Base-by-base conservation (phyloP, 352 stramenopile genomes). In the Phytophthora litchii region DNA sequence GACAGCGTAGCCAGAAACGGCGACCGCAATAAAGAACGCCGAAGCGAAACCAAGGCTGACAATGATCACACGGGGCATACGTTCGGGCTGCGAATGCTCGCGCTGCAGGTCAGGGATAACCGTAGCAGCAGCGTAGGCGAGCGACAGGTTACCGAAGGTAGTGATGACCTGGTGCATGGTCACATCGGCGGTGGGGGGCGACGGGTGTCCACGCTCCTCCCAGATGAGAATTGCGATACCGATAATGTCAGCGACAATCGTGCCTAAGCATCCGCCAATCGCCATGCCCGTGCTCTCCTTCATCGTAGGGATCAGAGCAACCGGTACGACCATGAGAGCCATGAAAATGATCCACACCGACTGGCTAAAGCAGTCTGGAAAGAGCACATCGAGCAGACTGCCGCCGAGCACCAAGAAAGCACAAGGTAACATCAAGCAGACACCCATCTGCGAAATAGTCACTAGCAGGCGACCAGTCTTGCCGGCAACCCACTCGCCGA, bases 291-390 rank as follows among this genome's bases (percentile, higher is more conserved):
- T 42, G 16, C 63, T 59, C 19, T 71, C 63, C 41, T 67, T 71
- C 63, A 71, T 58, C 0, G 63, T 71, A 13, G 63, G 63, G 21
- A 71, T 63, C 19, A 71, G 19, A 4, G 63, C 56, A 11, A 71
- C 56, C 6, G 63, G 63, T 8, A 71, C 40, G 35, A 67, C 45
- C 21, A 58, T 54, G 21, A 58, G 20, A 3, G 63, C 63, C 63
- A 71, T 71, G 40, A 71, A 71, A n/a, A 71, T 56, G 34, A 71
- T 71, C 63, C 63, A 71, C 11, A 59, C 40, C 0, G 63, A 52
- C 31, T 67, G 63, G n/a, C 56, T 71, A 43, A 67, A 71, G 43
- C 50, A 64, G 32, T 71, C 63, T 2, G 63, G 63, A 19, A 71
- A 71, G 9, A 71, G 38, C 20, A 71, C 56, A 40, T 71, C 63